These are phyloP conservation scores for Mortierella sp. DNA, from an alignment of 371 early-diverging fungal genomes.

Conservation along the genomic window DNA sequence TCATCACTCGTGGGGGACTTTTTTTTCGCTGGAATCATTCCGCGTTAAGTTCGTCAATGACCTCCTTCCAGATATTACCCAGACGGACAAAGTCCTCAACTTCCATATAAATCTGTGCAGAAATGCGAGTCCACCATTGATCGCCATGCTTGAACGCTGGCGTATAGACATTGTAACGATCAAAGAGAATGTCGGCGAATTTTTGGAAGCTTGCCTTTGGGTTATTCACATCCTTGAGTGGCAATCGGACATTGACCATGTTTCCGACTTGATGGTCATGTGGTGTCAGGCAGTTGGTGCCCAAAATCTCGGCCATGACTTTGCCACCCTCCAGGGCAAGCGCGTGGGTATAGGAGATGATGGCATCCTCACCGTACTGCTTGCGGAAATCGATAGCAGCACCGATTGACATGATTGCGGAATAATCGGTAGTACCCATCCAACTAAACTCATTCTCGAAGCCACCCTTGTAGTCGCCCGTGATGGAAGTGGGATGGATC, in stretches of 20 bases:
- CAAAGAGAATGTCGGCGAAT: conserved; percentile 55
- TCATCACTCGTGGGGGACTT: not conserved
- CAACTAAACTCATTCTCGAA: conserved; percentile 62
- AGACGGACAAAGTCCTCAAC: conserved; percentile 64
- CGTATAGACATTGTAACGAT: conserved; percentile 61
- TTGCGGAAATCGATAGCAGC: conserved; percentile 65
- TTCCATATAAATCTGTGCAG: conserved; percentile 72
- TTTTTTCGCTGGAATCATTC: conserved; percentile 3
- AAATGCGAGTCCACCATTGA: conserved; percentile 65
- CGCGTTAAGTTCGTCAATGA: conserved; percentile 47
- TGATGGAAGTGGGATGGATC: conserved; percentile 66
- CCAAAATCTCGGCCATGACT: conserved; percentile 64
- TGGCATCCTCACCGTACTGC: conserved; percentile 67
- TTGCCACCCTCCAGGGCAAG: conserved; percentile 71
- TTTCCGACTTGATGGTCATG: conserved; percentile 55
- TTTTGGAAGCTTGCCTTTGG: conserved; percentile 23
- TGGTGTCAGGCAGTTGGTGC: conserved; percentile 67
- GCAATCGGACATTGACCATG: conserved; percentile 74
- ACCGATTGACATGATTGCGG: conserved; percentile 60
- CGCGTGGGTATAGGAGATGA: conserved; percentile 65
- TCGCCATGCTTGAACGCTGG: conserved; percentile 63
- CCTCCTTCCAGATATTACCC: conserved; percentile 59
- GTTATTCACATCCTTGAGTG: conserved; percentile 52
- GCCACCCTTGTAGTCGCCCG: conserved; percentile 55
- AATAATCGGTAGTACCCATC: conserved; percentile 63